Conservation (phyloP, 139 green algal species). For the Eudorina sp. region DNA sequence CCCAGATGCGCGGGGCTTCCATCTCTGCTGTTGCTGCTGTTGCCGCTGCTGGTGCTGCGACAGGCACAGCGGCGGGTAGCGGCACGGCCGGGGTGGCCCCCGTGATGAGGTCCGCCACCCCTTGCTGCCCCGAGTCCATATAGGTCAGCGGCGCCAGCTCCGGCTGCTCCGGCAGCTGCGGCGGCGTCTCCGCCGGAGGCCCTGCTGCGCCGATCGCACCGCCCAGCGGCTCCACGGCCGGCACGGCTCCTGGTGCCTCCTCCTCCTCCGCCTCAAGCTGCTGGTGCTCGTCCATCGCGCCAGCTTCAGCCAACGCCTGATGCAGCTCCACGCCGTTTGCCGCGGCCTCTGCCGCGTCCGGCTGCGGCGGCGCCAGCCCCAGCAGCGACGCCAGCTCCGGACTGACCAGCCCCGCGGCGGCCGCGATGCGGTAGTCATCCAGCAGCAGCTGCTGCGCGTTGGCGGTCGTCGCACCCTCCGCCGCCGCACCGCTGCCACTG, state of each 20-base stretch:
- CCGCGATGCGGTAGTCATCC: constrained; percentile 31
- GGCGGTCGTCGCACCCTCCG: background rate
- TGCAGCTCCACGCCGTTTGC: background rate
- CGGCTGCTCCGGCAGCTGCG: too few species aligned
- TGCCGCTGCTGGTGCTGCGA: background rate
- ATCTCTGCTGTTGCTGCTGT: too few species aligned
- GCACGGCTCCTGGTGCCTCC: background rate
- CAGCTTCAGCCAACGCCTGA: too few species aligned
- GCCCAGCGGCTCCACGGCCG: background rate
- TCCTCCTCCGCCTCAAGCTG: background rate
- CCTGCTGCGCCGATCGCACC: background rate
- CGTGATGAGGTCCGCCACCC: background rate
- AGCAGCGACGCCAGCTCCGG: constrained; percentile 31
- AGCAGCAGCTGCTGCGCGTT: constrained; percentile 6
- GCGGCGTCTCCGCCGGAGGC: background rate
- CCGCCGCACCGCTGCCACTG: background rate
- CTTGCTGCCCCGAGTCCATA: background rate
- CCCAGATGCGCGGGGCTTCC: too few species aligned
- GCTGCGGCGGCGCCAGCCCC: background rate
- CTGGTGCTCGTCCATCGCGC: too few species aligned
- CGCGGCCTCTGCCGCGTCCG: background rate
- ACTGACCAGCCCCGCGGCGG: constrained; percentile 13
- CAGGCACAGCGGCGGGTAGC: too few species aligned
- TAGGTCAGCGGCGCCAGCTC: background rate
- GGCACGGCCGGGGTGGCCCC: background rate